Evolutionary conservation across 768 basidiomycete genomes (phyloP).

Genomic region (Dioszegia hungarica): DNA sequence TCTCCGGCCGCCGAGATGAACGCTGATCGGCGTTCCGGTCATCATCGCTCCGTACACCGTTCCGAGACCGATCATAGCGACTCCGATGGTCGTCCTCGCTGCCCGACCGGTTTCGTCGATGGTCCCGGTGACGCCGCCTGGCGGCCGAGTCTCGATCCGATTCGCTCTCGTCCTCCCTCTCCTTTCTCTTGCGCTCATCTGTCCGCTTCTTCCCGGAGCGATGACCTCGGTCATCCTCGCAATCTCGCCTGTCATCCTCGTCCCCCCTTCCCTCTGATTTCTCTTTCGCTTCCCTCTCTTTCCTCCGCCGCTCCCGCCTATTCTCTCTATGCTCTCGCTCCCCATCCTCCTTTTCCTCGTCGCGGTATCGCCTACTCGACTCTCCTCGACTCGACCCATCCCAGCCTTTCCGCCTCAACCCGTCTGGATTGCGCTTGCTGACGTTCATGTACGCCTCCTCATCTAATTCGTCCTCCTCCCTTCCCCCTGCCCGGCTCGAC

Average conservation of each 20-base stretch:
- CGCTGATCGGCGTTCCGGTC: too few relatives aligned
- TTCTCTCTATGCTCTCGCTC: neutral
- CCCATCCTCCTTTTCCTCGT: conserved; percentile 13
- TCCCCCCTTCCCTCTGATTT: neutral
- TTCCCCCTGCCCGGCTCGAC: conserved; percentile 52
- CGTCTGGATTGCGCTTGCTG: neutral
- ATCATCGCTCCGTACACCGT: neutral
- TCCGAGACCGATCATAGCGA: neutral
- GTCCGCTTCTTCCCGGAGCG: too few relatives aligned
- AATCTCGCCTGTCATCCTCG: neutral
- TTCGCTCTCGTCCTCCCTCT: conserved; percentile 5
- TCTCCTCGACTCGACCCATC: conserved; percentile 37
- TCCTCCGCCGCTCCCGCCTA: conserved; percentile 5
- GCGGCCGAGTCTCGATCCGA: too few relatives aligned
- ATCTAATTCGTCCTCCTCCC: conserved; percentile 52
- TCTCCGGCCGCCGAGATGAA: neutral
- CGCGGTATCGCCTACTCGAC: conserved; percentile 11
- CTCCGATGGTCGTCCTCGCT: neutral
- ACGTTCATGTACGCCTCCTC: conserved; percentile 17
- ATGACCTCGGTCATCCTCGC: neutral
- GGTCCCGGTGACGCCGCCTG: too few relatives aligned
- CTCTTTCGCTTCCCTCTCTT: conserved; percentile 3
- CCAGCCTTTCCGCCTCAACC: conserved; percentile 42
- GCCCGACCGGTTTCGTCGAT: too few relatives aligned
- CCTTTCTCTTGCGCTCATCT: neutral